phyloP scores from a whole-genome alignment of 495 filamentous ascomycete species.

The Lichina pygmaea region DNA sequence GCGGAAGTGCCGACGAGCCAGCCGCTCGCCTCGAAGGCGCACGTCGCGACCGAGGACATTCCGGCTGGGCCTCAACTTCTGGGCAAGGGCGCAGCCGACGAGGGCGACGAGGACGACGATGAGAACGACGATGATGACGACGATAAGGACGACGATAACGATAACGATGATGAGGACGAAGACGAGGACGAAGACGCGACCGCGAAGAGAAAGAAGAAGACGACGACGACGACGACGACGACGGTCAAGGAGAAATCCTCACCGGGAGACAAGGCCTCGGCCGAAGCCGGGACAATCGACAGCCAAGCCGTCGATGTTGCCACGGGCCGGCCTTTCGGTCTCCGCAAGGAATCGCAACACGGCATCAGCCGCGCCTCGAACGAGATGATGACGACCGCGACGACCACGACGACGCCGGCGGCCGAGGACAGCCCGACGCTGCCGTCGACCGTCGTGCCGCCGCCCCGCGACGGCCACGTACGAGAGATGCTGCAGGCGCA shows the following conservation, averaged over 20 bases:
- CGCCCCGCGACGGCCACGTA: slow-evolving; percentile 19
- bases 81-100: no score
- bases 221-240: not conserved
- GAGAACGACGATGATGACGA: no score
- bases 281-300: not conserved
- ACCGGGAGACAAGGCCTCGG: not conserved
- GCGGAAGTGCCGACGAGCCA: slow-evolving; percentile 11
- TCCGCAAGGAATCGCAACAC: slow-evolving; percentile 1
- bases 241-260: not conserved
- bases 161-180: no score
- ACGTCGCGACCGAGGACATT: slow-evolving; percentile 13
- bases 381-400: not conserved
- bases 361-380: not conserved
- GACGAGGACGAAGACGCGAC: no score
- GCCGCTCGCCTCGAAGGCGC: slow-evolving; percentile 12
- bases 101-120: no score
- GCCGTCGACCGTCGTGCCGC: slow-evolving; percentile 17
- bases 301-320: slow-evolving; percentile 1
- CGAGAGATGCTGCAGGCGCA: slow-evolving; percentile 27
- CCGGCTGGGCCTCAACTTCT: slow-evolving; percentile 1
- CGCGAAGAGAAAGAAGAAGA: not conserved
- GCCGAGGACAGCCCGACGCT: slow-evolving; percentile 28
- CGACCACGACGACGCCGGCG: slow-evolving; percentile 1
- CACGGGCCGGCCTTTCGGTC: slow-evolving; percentile 4
- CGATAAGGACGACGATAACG: no score